Conservation (phyloP, 768 basidiomycete species). For the Termitomyces sp. region DNA sequence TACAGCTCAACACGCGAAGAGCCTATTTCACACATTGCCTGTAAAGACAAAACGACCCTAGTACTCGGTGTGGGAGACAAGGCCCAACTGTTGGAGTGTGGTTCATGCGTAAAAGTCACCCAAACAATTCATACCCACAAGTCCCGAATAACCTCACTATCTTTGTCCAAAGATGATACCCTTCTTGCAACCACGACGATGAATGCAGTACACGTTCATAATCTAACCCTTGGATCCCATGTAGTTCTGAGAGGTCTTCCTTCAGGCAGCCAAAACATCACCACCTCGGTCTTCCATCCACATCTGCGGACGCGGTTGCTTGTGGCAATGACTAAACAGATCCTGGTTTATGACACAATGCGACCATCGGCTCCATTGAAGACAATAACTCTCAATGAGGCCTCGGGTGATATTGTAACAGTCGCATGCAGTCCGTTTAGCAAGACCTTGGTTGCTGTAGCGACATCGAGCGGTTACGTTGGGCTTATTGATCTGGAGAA, state of each 20-base stretch:
- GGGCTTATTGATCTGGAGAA: slow-evolving; percentile 69
- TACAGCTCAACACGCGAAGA: slow-evolving; percentile 26
- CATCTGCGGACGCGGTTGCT: slow-evolving; percentile 59
- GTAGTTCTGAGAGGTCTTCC: slow-evolving; percentile 51
- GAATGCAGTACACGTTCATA: slow-evolving; percentile 52
- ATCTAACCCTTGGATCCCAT: slow-evolving; percentile 49
- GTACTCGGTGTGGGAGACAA: slow-evolving; percentile 42
- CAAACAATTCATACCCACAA: slow-evolving; percentile 52
- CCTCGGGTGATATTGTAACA: slow-evolving; percentile 44
- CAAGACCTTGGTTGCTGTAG: slow-evolving; percentile 61
- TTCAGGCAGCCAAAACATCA: slow-evolving; percentile 28
- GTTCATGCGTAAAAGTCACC: slow-evolving; percentile 30
- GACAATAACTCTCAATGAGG: slow-evolving; percentile 40
- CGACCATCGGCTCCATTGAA: slow-evolving; percentile 53
- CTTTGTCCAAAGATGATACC: slow-evolving; percentile 52
- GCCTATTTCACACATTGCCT: slow-evolving; percentile 25
- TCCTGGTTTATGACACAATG: slow-evolving; percentile 60
- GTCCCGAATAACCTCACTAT: slow-evolving; percentile 41
- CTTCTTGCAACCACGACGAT: slow-evolving; percentile 54
- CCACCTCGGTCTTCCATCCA: slow-evolving; percentile 54
- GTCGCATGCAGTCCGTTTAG: slow-evolving; percentile 71
- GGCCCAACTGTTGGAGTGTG: slow-evolving; percentile 47
- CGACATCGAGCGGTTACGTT: slow-evolving; percentile 48
- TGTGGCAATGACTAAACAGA: slow-evolving; percentile 42
- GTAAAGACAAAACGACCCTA: slow-evolving; percentile 33